phyloP scores from a whole-genome alignment of 345 rosid genomes.

The Hibiscus trionum region DNA sequence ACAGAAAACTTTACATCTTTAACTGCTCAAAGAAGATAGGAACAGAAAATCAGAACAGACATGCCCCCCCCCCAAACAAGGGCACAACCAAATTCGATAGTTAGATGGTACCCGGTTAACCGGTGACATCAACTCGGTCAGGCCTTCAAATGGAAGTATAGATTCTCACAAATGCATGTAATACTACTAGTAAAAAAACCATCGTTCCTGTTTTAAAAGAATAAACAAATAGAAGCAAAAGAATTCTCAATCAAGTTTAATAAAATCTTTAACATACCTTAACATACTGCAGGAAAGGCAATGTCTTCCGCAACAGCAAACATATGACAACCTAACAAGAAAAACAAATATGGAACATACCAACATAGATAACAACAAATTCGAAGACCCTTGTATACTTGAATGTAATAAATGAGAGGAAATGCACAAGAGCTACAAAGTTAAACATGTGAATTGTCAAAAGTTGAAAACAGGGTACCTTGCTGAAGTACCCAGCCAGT shows the following conservation, averaged over 20 bases:
- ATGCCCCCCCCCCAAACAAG: neutral
- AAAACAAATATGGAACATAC: neutral
- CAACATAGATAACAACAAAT: neutral
- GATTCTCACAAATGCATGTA: neutral
- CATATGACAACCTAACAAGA: conserved; percentile 70
- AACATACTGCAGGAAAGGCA: conserved; percentile 65
- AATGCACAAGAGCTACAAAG: neutral
- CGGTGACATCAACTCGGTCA: no score
- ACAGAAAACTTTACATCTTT: neutral
- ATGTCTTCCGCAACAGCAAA: conserved; percentile 74
- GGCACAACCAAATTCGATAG: neutral
- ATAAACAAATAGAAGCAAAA: neutral
- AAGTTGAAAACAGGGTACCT: conserved; percentile 43
- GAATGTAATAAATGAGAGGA: neutral
- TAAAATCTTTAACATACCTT: conserved; percentile 29
- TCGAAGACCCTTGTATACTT: neutral
- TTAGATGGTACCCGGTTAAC: neutral
- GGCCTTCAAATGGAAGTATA: no score
- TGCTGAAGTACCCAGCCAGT: conserved; percentile 91
- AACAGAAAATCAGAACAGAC: neutral
- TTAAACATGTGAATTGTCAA: conserved; percentile 4
- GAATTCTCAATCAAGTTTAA: neutral
- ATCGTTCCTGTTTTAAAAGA: neutral
- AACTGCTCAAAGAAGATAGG: neutral
- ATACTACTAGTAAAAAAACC: neutral